These are phyloP conservation scores for Dinochytrium kinnereticum DNA, from an alignment of 371 early-diverging fungal species.

Conservation along the genomic window DNA sequence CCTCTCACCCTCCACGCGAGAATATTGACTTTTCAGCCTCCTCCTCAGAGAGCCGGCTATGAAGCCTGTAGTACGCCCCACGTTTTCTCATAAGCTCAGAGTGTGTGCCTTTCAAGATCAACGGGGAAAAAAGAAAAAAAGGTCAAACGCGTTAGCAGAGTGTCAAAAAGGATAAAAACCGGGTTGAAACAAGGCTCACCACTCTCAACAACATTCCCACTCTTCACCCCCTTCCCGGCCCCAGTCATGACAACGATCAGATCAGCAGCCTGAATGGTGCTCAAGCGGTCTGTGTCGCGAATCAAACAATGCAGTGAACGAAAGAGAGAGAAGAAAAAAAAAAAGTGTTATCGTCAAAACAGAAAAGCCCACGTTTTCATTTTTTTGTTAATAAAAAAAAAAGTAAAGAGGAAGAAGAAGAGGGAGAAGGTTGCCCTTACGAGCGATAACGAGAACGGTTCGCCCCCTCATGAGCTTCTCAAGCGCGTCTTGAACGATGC, in stretches of 20 bases:
- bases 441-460: slow-evolving; percentile 92
- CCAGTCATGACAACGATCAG: slow-evolving; percentile 44
- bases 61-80: slow-evolving; percentile 37
- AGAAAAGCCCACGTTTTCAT: slow-evolving; percentile 11
- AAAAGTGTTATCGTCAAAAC: too few species aligned
- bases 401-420: background rate
- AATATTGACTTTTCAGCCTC: background rate
- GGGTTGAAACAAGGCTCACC: slow-evolving; percentile 25
- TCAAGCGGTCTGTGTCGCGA: slow-evolving; percentile 59
- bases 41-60: slow-evolving; percentile 20
- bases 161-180: background rate
- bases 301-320: background rate
- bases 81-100: slow-evolving; percentile 28
- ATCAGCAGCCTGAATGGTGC: slow-evolving; percentile 55
- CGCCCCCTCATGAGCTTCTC: slow-evolving; percentile 75
- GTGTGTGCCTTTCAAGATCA: slow-evolving; percentile 31
- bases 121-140: background rate
- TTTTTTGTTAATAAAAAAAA: background rate
- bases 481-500: slow-evolving; percentile 76
- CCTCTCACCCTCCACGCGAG: background rate
- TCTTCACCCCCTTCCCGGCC: background rate
- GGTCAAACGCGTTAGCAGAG: too few species aligned
- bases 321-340: too few species aligned
- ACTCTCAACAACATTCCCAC: slow-evolving; percentile 43
- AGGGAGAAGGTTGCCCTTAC: slow-evolving; percentile 40